phyloP scores from a whole-genome alignment of 257 asterid species.

The Gardenia jasminoides region DNA sequence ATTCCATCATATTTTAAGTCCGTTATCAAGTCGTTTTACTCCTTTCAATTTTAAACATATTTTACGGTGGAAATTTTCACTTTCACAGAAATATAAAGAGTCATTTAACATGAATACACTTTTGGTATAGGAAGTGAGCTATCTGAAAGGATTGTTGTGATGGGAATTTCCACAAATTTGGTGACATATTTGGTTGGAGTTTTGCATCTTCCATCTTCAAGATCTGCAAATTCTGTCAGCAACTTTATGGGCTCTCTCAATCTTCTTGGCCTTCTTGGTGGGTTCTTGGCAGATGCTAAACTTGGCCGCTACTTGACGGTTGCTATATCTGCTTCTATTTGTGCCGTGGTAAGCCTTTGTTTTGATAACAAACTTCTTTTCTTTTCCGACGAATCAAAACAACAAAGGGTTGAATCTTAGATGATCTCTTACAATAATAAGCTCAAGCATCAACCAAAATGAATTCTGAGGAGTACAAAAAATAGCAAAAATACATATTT shows the following conservation, averaged over 20 bases:
- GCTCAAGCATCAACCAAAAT: no score
- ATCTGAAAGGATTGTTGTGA: constrained; percentile 81
- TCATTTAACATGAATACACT: no score
- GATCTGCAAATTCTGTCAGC: constrained; percentile 74
- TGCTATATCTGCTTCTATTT: constrained; percentile 57
- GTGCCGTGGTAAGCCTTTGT: constrained; percentile 56
- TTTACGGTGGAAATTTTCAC: no score
- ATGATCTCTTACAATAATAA: no score
- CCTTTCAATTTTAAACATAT: background rate
- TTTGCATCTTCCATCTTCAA: constrained; percentile 69
- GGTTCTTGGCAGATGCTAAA: constrained; percentile 82
- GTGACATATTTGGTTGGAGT: constrained; percentile 77
- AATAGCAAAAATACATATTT: no score
- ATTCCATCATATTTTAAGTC: background rate
- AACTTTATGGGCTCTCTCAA: constrained; percentile 90
- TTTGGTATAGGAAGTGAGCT: constrained; percentile 61
- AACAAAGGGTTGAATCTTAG: no score
- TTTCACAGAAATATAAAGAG: background rate
- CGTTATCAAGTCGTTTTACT: background rate
- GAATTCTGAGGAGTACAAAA: no score
- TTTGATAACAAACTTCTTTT: no score
- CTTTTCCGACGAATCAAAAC: no score
- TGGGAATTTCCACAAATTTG: constrained; percentile 85
- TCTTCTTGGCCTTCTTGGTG: constrained; percentile 80
- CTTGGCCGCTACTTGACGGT: constrained; percentile 84